Evolutionary conservation across 306 rosid species (phyloP), one percentile per base, ranked within the genome.

Genomic region (cucumber (Cucumis sativus)): DNA sequence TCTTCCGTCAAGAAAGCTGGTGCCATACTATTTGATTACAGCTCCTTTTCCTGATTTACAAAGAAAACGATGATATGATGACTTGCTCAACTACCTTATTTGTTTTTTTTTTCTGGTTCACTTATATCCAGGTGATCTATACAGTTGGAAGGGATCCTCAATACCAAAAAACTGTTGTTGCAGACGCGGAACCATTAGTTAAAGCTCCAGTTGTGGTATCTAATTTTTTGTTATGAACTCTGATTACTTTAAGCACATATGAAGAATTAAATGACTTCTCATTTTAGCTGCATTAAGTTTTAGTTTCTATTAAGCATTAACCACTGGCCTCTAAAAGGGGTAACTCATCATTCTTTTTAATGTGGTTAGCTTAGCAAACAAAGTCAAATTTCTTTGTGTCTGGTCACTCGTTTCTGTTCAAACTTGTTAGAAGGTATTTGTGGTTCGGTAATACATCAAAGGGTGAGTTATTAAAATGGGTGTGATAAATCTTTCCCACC

Each of bases 71-170:
- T 15, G 60, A 28, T 67, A 18, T 18, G 72, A 11, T 67, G 18
- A 67, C 74, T 67, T 67, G 74, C 20, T 45, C 55, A 13, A 47
- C 40, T 49, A 20, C 37, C 75, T 69, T 69, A 56, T 39, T 65
- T 63, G 58, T 69, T 70, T 78, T 78, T 70, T 47, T 56, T 20
- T 70, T 79, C 68, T 82, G 52, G 78, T 33, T 81, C 79, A 79
- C 43, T 37, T 76, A 82, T 80, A 39, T 79, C 80, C 89, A 95
- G 98, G 96, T 95, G 82, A 95, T 89, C 84, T 90, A 92, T 84
- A 95, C 98, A 10, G 97, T 77, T 78, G 98, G 97, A 83, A 95
- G 94, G 85, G 97, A 92, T 75, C 84, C 91, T 1, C 96, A 86
- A 86, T 82, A 89, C 85, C 97, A 90, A 84, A 83, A 87, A 66